Evolutionary conservation across 805 yeast species (phyloP).

Genomic region (Myxozyma udenii): DNA sequence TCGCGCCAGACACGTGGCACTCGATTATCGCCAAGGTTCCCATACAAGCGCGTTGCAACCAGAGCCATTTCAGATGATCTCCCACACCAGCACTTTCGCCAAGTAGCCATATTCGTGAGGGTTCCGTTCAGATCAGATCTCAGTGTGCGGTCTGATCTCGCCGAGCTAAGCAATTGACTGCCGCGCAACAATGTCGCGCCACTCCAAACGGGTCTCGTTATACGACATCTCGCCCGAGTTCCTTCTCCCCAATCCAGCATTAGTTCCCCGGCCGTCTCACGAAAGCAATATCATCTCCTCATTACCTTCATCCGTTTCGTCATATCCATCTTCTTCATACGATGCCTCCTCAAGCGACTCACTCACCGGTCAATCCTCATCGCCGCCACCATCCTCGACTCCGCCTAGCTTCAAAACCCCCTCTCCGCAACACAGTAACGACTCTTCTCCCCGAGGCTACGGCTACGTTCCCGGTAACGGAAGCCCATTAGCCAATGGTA

Average conservation of each 20-base stretch:
- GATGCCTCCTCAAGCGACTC: neutral
- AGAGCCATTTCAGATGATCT: too few relatives aligned
- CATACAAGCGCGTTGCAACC: too few relatives aligned
- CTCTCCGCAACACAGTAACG: neutral
- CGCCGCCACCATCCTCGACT: constrained; percentile 7
- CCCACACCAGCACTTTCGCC: too few relatives aligned
- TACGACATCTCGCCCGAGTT: constrained; percentile 27
- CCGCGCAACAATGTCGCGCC: neutral
- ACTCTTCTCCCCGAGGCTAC: too few relatives aligned
- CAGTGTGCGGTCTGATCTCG: too few relatives aligned
- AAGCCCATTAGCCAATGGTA: neutral
- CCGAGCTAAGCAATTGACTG: too few relatives aligned
- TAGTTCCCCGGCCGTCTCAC: constrained; percentile 9
- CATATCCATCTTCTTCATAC: neutral
- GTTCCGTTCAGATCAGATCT: too few relatives aligned
- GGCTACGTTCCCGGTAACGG: too few relatives aligned
- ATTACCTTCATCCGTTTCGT: neutral
- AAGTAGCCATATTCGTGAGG: too few relatives aligned
- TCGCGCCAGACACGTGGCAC: too few relatives aligned
- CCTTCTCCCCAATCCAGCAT: constrained; percentile 12
- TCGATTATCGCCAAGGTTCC: too few relatives aligned
- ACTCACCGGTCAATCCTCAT: constrained; percentile 3
- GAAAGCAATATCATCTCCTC: constrained; percentile 6
- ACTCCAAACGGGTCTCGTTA: constrained; percentile 22
- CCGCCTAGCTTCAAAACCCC: neutral